Percentiles rank a stretch among this genome's conserved stretches.
These are phyloP conservation scores for Blastocrithidia nonstop DNA, from an alignment of 208 protist species.

Conservation along the genomic window DNA sequence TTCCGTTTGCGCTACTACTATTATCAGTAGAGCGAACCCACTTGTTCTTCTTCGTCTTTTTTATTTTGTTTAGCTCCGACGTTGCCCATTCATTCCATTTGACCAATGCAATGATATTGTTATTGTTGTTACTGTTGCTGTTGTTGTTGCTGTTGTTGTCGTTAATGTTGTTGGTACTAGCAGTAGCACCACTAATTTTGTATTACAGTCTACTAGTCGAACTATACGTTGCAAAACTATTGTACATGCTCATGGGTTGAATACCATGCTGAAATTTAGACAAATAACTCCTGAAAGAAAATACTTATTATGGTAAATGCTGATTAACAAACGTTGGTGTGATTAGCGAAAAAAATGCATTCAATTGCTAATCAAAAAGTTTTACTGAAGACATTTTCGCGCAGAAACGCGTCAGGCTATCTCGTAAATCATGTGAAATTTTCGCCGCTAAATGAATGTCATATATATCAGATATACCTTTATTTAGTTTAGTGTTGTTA, in stretches of 20 bases:
- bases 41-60: too few relatives aligned
- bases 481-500: too few relatives aligned
- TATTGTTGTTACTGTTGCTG: slow-evolving; percentile 4
- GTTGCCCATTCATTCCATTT: too few relatives aligned
- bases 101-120: slow-evolving; percentile 5
- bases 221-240: slow-evolving; percentile 2
- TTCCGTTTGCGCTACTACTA: too few relatives aligned
- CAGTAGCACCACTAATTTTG: too few relatives aligned
- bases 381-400: slow-evolving; percentile 15
- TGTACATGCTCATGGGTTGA: slow-evolving; percentile 11
- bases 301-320: slow-evolving; percentile 53
- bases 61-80: too few relatives aligned
- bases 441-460: slow-evolving; percentile 65
- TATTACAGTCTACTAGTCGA: too few relatives aligned
- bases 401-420: slow-evolving; percentile 54
- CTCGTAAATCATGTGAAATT: slow-evolving; percentile 45
- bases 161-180: neutral
- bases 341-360: slow-evolving; percentile 52
- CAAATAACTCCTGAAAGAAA: slow-evolving; percentile 51
- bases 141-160: slow-evolving; percentile 1
- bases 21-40: too few relatives aligned
- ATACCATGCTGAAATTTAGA: slow-evolving; percentile 47
- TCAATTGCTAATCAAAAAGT: slow-evolving; percentile 34
- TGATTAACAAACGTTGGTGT: slow-evolving; percentile 62
- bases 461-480: too few relatives aligned